Evolutionary conservation across 1,139 yeast species (phyloP).

Genomic region (Suhomyces atakaporum): DNA sequence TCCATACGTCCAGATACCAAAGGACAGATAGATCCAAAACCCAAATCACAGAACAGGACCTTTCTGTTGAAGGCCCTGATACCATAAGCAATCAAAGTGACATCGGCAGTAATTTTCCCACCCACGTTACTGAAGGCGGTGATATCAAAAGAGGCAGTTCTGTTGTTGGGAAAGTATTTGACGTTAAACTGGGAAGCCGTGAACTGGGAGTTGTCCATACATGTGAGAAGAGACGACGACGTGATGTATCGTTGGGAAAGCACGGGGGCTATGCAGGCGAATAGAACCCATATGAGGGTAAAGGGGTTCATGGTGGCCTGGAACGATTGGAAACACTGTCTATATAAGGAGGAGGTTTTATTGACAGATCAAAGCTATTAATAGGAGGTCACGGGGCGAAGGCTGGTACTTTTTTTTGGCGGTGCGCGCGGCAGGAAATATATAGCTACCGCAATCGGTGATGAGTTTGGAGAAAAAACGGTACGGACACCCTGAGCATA

Average conservation of each 20-base stretch:
- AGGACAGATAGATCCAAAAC: conserved; percentile 69
- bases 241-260: conserved; percentile 36
- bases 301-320: conserved; percentile 3
- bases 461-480: too few relatives aligned
- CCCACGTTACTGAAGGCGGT: conserved; percentile 80
- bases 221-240: conserved; percentile 81
- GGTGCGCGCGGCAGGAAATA: too few relatives aligned
- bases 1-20: conserved; percentile 85
- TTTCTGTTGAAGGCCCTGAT: conserved; percentile 57
- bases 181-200: conserved; percentile 88
- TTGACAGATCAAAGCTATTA: too few relatives aligned
- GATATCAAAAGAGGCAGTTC: conserved; percentile 63
- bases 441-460: too few relatives aligned
- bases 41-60: conserved; percentile 61
- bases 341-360: too few relatives aligned
- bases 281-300: conserved; percentile 3
- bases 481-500: too few relatives aligned
- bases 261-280: conserved; percentile 12
- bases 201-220: conserved; percentile 89
- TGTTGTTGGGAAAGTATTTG: conserved; percentile 63
- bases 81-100: conserved; percentile 83
- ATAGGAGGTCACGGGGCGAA: too few relatives aligned
- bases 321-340: too few relatives aligned
- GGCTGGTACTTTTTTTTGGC: too few relatives aligned
- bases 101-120: conserved; percentile 68